Evolutionary conservation across 306 rosid genomes (phyloP).

Genomic region (Erythrophleum fordii): DNA sequence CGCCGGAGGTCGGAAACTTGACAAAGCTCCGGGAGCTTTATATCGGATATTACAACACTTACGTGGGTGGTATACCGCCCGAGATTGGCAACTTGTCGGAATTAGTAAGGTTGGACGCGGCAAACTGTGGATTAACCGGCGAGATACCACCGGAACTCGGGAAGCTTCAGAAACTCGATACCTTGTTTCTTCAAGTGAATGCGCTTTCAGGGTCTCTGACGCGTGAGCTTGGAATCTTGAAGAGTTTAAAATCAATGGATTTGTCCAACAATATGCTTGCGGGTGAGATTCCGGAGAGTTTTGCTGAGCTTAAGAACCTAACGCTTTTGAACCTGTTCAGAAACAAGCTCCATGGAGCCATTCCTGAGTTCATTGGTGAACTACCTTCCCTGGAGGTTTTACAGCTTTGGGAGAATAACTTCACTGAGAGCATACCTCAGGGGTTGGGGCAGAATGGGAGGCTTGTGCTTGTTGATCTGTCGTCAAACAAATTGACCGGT

Average conservation of each 20-base stretch:
- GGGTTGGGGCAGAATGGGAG: slow-evolving; percentile 76
- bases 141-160: slow-evolving; percentile 81
- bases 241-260: slow-evolving; percentile 82
- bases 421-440: slow-evolving; percentile 81
- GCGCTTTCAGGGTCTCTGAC: slow-evolving; percentile 78
- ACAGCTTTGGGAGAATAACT: slow-evolving; percentile 95
- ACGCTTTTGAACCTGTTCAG: slow-evolving; percentile 82
- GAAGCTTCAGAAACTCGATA: slow-evolving; percentile 69
- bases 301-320: slow-evolving; percentile 71
- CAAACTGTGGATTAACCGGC: slow-evolving; percentile 79
- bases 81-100: slow-evolving; percentile 75
- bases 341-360: slow-evolving; percentile 88
- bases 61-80: slow-evolving; percentile 74
- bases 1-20: slow-evolving; percentile 78
- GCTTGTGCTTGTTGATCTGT: slow-evolving; percentile 74
- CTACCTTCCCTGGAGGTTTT: slow-evolving; percentile 76
- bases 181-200: slow-evolving; percentile 91
- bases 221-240: slow-evolving; percentile 65
- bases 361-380: slow-evolving; percentile 85
- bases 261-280: slow-evolving; percentile 73
- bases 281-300: slow-evolving; percentile 76
- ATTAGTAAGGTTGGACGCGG: slow-evolving; percentile 78
- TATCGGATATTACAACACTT: slow-evolving; percentile 74
- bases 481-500: slow-evolving; percentile 87
- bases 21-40: slow-evolving; percentile 73